Evolutionary conservation across 2,329 filamentous ascomycete genomes (phyloP), one percentile per base, ranked within the genome.

Genomic region (Hymenoscyphus albidus): DNA sequence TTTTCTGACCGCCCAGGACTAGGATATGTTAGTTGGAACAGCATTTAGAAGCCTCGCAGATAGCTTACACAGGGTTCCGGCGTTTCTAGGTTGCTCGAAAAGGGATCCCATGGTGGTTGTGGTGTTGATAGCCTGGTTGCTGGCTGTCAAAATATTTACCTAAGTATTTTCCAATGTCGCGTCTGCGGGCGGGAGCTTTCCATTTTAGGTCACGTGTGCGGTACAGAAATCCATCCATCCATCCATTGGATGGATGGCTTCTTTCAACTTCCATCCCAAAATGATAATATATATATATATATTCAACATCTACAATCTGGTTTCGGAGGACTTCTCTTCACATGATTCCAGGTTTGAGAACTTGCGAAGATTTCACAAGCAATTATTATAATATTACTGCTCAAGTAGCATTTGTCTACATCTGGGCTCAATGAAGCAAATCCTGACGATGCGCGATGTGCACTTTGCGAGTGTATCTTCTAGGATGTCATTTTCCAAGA

Each of bases 1-100:
- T 96, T 87, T 99, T 99, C 81, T 92, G 88, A 77, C 95, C 95
- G 73, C 95, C 95, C 69, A 99, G 86, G 83, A 99, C 85, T 88
- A 77, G 71, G 71, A 67, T 69, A 72, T 71, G 64, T 72, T 70
- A 74, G 74, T 66, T 63, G 58, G 40, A 38, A 31, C 39, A 56
- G 54, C 16, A 56, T 22, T 51, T 3, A 14, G 40, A 48, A 39
- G n/a, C 54, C 35, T 4, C n/a, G 48, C 38, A 57, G 35, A 65
- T 10, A 31, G n/a, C 76, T 78, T 80, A 88, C 86, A 99, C 74
- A 99, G 85, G 75, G 93, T 97, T 78, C 96, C 95, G 77, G 85
- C 85, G 78, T 96, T 96, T 77, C 93, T 87, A 76, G 93, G 90
- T 81, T 95, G 91, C 81, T 97, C 93, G 76, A 98, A 99, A 80